phyloP scores from a whole-genome alignment of 805 yeast species.

The Candida cerambycidarum region DNA sequence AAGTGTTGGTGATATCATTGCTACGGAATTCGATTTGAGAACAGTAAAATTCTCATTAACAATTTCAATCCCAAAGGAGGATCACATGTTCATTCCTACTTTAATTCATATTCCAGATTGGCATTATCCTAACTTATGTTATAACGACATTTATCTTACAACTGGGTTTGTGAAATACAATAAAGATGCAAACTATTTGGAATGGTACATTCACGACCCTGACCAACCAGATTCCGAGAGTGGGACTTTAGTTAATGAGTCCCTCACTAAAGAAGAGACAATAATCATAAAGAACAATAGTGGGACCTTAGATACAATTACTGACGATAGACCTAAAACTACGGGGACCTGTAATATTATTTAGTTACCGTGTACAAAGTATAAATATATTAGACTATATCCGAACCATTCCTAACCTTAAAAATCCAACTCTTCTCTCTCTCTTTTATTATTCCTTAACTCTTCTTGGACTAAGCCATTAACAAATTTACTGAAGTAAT shows the following conservation, averaged over 20 bases:
- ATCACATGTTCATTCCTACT: slow-evolving; percentile 41
- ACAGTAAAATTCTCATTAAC: slow-evolving; percentile 48
- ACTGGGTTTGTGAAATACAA: slow-evolving; percentile 59
- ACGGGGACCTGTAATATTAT: slow-evolving; percentile 4
- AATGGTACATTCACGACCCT: slow-evolving; percentile 59
- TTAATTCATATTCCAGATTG: slow-evolving; percentile 66
- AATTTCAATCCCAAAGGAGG: slow-evolving; percentile 24
- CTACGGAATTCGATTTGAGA: slow-evolving; percentile 59
- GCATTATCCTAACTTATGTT: slow-evolving; percentile 59
- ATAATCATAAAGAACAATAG: slow-evolving; percentile 38
- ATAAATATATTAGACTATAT: background rate
- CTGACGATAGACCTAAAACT: slow-evolving; percentile 5
- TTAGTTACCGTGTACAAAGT: background rate
- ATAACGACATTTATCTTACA: slow-evolving; percentile 49
- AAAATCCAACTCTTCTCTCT: slow-evolving; percentile 35
- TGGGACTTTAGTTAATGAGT: slow-evolving; percentile 12
- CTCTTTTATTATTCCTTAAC: slow-evolving; percentile 29
- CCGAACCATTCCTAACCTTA: slow-evolving; percentile 13
- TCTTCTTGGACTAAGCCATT: slow-evolving; percentile 57
- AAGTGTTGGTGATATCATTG: slow-evolving; percentile 55
- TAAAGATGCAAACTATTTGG: slow-evolving; percentile 52
- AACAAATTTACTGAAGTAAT: slow-evolving; percentile 64
- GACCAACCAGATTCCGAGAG: slow-evolving; percentile 11
- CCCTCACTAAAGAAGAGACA: slow-evolving; percentile 23
- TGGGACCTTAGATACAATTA: slow-evolving; percentile 32